Evolutionary conservation across 2,329 filamentous ascomycete species (phyloP).

Genomic region (Pseudogymnoascus sp.): DNA sequence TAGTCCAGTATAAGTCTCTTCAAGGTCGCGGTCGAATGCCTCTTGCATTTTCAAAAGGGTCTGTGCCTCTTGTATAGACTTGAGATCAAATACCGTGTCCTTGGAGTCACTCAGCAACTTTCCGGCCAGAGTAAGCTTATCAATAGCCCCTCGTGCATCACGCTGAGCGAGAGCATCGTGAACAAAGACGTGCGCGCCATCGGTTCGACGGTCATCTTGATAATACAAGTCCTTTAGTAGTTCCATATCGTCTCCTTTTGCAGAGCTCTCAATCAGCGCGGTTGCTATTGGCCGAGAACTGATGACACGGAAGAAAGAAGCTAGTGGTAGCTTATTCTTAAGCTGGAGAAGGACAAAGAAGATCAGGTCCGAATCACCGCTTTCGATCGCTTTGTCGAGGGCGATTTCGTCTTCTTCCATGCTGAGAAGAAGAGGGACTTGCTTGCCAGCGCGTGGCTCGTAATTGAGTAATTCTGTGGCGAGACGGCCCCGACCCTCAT

Average conservation of each 20-base stretch:
- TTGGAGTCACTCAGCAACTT: conserved; percentile 79
- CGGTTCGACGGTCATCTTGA: conserved; percentile 83
- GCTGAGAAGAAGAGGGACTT: conserved; percentile 83
- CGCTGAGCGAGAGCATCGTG: conserved; percentile 71
- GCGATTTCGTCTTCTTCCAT: conserved; percentile 97
- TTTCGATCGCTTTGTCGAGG: conserved; percentile 92
- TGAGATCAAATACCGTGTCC: conserved; percentile 65
- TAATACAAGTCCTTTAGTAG: conserved; percentile 95
- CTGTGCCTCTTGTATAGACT: conserved; percentile 69
- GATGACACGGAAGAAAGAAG: conserved; percentile 86
- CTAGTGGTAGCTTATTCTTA: conserved; percentile 81
- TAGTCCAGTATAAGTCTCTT: conserved; percentile 68
- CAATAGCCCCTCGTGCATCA: conserved; percentile 59
- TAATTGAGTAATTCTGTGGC: conserved; percentile 88
- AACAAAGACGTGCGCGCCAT: conserved; percentile 81
- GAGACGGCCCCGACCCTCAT: conserved; percentile 81
- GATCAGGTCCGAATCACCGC: conserved; percentile 89
- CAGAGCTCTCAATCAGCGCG: conserved; percentile 79
- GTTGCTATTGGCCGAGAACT: conserved; percentile 78
- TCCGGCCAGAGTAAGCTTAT: conserved; percentile 81
- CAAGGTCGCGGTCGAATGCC: conserved; percentile 73
- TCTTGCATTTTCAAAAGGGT: conserved; percentile 81
- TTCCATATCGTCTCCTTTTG: conserved; percentile 64
- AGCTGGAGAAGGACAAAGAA: conserved; percentile 80
- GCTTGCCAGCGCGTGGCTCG: conserved; percentile 88